Percentiles rank a stretch among this genome's conserved stretches.
Evolutionary conservation across 228 moss, liverwort and hornwort genomes (phyloP).

Genomic region (Sphagnum magellanicum): DNA sequence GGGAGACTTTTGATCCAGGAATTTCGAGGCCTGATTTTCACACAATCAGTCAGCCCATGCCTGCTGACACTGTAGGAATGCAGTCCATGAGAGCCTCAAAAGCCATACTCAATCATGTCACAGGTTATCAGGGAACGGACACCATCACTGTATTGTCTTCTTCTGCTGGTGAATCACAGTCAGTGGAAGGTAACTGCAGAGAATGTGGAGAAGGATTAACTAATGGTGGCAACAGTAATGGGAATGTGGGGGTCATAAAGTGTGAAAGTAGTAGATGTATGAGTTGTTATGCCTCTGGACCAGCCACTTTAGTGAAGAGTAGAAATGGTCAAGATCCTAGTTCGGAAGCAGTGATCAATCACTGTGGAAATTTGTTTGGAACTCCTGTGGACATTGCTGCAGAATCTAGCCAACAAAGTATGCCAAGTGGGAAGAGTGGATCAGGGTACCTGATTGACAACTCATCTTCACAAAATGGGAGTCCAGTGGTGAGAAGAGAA

Average conservation of each 20-base stretch:
- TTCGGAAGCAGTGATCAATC: conserved; percentile 3
- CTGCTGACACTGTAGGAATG: conserved; percentile 9
- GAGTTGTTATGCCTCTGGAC: neutral
- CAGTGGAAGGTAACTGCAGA: neutral
- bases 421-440: conserved; percentile 11
- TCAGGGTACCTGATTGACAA: conserved; percentile 18
- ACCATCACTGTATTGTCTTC: neutral
- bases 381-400: conserved; percentile 11
- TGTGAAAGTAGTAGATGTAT: too few relatives aligned
- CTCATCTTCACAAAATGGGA: conserved; percentile 23
- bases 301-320: neutral
- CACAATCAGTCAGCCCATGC: conserved; percentile 15
- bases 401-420: conserved; percentile 16
- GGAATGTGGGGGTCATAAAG: neutral
- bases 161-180: conserved; percentile 3
- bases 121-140: neutral
- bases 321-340: conserved; percentile 14
- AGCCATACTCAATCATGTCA: neutral
- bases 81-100: conserved; percentile 1
- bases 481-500: conserved; percentile 27
- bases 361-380: conserved; percentile 18
- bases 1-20: conserved; percentile 19
- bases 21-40: conserved; percentile 9
- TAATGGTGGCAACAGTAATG: neutral
- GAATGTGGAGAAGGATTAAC: conserved; percentile 4